These are phyloP conservation scores for Dovyalis caffra DNA, from an alignment of 345 rosid genomes.

Conservation along the genomic window DNA sequence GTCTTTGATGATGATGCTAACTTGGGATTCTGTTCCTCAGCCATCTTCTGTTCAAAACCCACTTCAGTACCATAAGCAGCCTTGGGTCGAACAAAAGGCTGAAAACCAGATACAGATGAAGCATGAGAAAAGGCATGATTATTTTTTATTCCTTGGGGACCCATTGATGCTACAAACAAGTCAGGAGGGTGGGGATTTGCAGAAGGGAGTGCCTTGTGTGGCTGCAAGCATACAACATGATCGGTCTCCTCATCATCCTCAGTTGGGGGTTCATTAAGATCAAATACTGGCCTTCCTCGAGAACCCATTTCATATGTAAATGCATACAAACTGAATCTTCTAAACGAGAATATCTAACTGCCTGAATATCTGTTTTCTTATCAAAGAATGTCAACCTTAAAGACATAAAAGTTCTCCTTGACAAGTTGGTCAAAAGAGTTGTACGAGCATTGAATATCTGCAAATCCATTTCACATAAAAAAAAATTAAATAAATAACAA, in stretches of 20 bases:
- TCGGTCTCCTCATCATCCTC: conserved; percentile 69
- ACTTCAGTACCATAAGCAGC: conserved; percentile 34
- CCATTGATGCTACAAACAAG: conserved; percentile 46
- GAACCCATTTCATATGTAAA: conserved; percentile 83
- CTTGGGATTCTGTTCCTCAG: conserved; percentile 28
- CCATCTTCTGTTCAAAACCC: conserved; percentile 41
- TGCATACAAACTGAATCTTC: conserved; percentile 56
- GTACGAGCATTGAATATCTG: conserved; percentile 14
- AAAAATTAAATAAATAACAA: neutral
- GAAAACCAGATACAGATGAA: conserved; percentile 81
- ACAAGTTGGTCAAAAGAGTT: conserved; percentile 6
- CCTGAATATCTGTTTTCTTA: conserved; percentile 5
- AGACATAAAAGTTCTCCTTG: conserved; percentile 15
- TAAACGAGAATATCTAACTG: neutral
- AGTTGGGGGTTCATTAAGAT: conserved; percentile 95
- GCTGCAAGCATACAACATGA: conserved; percentile 42
- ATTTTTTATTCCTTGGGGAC: conserved; percentile 46
- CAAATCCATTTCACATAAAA: conserved; percentile 4
- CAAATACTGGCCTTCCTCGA: conserved; percentile 80
- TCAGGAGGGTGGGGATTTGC: conserved; percentile 42
- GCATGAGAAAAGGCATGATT: conserved; percentile 71
- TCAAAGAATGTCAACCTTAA: conserved; percentile 12
- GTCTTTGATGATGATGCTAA: conserved; percentile 33
- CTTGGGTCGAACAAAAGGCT: conserved; percentile 72
- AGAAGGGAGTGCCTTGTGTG: conserved; percentile 57